These are phyloP conservation scores for Aspergillus caelatus DNA, from an alignment of 2,329 filamentous ascomycete genomes.

Conservation along the genomic window DNA sequence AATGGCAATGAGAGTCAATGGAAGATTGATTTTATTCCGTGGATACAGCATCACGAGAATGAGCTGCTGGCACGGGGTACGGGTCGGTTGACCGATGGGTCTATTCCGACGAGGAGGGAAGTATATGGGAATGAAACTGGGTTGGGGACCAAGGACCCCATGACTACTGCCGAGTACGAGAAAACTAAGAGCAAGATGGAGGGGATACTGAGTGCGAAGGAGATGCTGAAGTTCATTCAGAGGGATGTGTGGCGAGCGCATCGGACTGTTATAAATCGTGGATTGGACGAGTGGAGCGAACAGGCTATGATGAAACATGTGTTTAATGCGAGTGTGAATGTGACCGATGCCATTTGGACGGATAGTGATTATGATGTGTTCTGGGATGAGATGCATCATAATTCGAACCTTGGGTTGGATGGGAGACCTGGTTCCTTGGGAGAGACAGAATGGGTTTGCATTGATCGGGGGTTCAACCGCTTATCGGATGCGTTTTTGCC, in stretches of 20 bases:
- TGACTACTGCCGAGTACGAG: slow-evolving; percentile 16
- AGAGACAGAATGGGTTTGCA: slow-evolving; percentile 30
- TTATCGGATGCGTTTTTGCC: slow-evolving; percentile 41
- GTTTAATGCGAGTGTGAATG: slow-evolving; percentile 39
- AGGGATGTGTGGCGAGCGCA: slow-evolving; percentile 26
- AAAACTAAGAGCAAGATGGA: slow-evolving; percentile 20
- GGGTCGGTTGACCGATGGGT: slow-evolving; percentile 25
- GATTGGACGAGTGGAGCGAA: slow-evolving; percentile 30
- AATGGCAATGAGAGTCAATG: slow-evolving; percentile 24
- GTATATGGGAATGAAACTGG: slow-evolving; percentile 18
- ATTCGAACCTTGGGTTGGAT: slow-evolving; percentile 37
- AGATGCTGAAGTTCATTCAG: slow-evolving; percentile 25
- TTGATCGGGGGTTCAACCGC: slow-evolving; percentile 40
- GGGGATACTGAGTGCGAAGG: slow-evolving; percentile 19
- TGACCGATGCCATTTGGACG: slow-evolving; percentile 40
- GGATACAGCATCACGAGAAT: slow-evolving; percentile 31
- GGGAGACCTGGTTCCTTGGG: slow-evolving; percentile 28
- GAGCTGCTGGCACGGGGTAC: slow-evolving; percentile 28
- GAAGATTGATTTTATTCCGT: slow-evolving; percentile 32
- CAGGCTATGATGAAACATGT: slow-evolving; percentile 34
- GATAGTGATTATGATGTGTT: slow-evolving; percentile 37
- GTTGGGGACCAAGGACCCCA: slow-evolving; percentile 19
- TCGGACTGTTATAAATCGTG: slow-evolving; percentile 25
- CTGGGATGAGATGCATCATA: slow-evolving; percentile 39
- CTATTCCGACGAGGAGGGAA: slow-evolving; percentile 27